Evolutionary conservation across 2,329 filamentous ascomycete species (phyloP).

Genomic region (Neofusicoccum sp.): DNA sequence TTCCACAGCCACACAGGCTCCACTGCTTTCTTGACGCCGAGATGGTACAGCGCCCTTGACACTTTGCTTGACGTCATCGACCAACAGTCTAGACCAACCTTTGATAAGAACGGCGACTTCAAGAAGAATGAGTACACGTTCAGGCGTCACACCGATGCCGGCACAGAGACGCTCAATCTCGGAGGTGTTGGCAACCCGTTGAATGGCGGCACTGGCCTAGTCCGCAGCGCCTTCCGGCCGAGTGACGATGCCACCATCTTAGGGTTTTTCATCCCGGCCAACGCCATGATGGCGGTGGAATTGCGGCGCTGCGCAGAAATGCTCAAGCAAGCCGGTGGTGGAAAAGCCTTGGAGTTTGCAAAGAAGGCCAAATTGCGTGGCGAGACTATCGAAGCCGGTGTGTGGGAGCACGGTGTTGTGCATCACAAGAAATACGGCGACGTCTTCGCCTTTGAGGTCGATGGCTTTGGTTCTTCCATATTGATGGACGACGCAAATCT

Average conservation of each 20-base stretch:
- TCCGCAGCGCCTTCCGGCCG: slow-evolving; percentile 89
- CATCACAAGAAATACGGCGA: slow-evolving; percentile 70
- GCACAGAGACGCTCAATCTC: slow-evolving; percentile 87
- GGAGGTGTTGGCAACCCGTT: slow-evolving; percentile 87
- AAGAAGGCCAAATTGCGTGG: slow-evolving; percentile 56
- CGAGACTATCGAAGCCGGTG: slow-evolving; percentile 67
- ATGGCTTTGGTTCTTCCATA: slow-evolving; percentile 78
- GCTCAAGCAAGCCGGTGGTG: slow-evolving; percentile 61
- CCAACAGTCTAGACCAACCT: slow-evolving; percentile 78
- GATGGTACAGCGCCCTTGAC: slow-evolving; percentile 78
- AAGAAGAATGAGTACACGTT: slow-evolving; percentile 81
- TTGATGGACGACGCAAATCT: slow-evolving; percentile 91
- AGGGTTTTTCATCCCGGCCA: slow-evolving; percentile 91
- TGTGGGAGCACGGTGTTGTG: slow-evolving; percentile 83
- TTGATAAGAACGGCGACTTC: slow-evolving; percentile 67
- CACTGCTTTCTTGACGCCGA: slow-evolving; percentile 70
- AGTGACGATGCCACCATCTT: slow-evolving; percentile 94
- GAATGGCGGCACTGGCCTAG: slow-evolving; percentile 76
- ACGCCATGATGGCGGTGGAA: slow-evolving; percentile 94
- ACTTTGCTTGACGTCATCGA: slow-evolving; percentile 71
- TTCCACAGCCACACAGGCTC: slow-evolving; percentile 80
- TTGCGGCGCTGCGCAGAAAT: slow-evolving; percentile 71
- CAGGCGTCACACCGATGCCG: slow-evolving; percentile 71
- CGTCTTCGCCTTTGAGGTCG: slow-evolving; percentile 85
- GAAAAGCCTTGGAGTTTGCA: slow-evolving; percentile 40